Percentiles rank a stretch among this genome's conserved stretches.
phyloP scores from a whole-genome alignment of 2,329 filamentous ascomycete genomes.

The Aotearoamyces nothofagi region DNA sequence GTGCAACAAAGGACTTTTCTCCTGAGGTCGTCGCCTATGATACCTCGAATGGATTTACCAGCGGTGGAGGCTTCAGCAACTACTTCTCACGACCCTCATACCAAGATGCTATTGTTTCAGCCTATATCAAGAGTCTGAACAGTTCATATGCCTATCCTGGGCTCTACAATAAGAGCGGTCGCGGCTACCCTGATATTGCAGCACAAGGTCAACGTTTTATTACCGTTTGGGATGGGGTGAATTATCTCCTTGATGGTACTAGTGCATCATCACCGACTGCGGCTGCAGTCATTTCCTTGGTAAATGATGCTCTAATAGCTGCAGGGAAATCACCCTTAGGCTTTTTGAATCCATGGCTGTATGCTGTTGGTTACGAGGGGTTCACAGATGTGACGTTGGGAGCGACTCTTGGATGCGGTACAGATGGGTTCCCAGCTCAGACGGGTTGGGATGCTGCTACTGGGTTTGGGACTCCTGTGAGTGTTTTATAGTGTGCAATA shows the following conservation, averaged over 20 bases:
- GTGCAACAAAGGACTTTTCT: slow-evolving; percentile 35
- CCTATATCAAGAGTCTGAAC: slow-evolving; percentile 30
- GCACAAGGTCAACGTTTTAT: slow-evolving; percentile 42
- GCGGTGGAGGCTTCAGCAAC: slow-evolving; percentile 33
- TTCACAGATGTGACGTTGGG: slow-evolving; percentile 26
- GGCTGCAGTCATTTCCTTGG: slow-evolving; percentile 39
- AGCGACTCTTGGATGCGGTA: slow-evolving; percentile 22
- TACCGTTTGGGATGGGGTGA: slow-evolving; percentile 19
- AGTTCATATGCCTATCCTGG: too few relatives aligned
- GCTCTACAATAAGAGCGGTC: slow-evolving; percentile 30
- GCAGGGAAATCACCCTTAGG: slow-evolving; percentile 28
- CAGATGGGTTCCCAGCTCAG: slow-evolving; percentile 10
- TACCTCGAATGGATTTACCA: too few relatives aligned
- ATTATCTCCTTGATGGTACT: slow-evolving; percentile 29
- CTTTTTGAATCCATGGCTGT: slow-evolving; percentile 29
- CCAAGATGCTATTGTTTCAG: slow-evolving; percentile 27
- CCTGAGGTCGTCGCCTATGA: slow-evolving; percentile 31
- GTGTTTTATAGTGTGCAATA: too few relatives aligned
- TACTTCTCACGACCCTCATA: slow-evolving; percentile 31
- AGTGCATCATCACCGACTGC: slow-evolving; percentile 40
- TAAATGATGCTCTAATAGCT: slow-evolving; percentile 45
- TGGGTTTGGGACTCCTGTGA: slow-evolving; percentile 17
- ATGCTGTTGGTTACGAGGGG: slow-evolving; percentile 20
- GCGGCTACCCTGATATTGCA: slow-evolving; percentile 35
- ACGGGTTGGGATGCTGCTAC: slow-evolving; percentile 20